These are phyloP conservation scores for Microsporum audouinii DNA, from an alignment of 2,329 filamentous ascomycete genomes.

Conservation along the genomic window DNA sequence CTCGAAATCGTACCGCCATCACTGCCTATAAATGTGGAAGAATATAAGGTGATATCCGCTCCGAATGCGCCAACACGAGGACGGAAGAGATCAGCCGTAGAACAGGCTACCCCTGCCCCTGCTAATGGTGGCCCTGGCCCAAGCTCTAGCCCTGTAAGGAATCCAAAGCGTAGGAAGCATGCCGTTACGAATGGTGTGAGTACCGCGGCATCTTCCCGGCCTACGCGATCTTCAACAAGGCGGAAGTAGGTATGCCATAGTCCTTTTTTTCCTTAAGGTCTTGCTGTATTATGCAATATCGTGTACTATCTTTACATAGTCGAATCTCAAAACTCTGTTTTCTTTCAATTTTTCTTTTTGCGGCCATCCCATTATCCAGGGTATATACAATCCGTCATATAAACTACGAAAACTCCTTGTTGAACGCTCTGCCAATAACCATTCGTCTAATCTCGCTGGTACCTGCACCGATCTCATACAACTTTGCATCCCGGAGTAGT, in stretches of 20 bases:
- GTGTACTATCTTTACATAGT: conserved; percentile 3
- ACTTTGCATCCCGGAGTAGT: conserved; percentile 62
- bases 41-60: background rate
- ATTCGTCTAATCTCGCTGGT: conserved; percentile 89
- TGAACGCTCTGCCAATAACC: conserved; percentile 87
- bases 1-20: background rate
- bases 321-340: background rate
- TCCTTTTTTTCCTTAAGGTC: background rate
- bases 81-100: conserved; percentile 6
- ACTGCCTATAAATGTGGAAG: background rate
- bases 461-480: conserved; percentile 95
- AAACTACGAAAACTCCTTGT: conserved; percentile 53
- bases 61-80: background rate
- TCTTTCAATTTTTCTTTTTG: background rate
- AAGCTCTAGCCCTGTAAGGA: background rate
- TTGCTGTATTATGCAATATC: background rate
- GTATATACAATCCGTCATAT: background rate
- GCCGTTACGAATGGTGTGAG: background rate
- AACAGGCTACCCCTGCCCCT: background rate
- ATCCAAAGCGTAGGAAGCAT: background rate
- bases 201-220: background rate
- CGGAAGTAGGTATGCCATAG: background rate
- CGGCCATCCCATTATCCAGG: conserved; percentile 1
- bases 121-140: background rate
- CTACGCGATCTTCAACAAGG: background rate